A percentile compares a stretch with the other conserved stretches of the same genome.
phyloP scores from a whole-genome alignment of 2,329 filamentous ascomycete genomes.

The Gremmenia infestans region DNA sequence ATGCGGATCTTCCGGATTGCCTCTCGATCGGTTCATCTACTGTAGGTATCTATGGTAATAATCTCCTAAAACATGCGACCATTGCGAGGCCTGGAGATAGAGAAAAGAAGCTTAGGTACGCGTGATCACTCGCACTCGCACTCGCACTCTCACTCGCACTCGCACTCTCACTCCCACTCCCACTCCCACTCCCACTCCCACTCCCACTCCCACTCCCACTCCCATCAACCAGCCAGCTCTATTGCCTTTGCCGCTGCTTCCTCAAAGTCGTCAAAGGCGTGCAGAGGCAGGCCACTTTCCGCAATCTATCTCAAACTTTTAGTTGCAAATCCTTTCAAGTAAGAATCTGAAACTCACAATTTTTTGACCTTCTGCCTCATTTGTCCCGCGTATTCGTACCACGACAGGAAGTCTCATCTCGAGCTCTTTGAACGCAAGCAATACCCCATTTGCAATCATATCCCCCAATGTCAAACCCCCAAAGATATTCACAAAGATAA shows the following conservation, averaged over 20 bases:
- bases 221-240: slow-evolving; percentile 40
- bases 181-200: no score
- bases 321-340: background rate
- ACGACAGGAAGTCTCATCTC: slow-evolving; percentile 65
- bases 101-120: no score
- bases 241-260: slow-evolving; percentile 65
- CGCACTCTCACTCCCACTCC: no score
- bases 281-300: slow-evolving; percentile 61
- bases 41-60: no score
- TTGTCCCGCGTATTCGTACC: slow-evolving; percentile 71
- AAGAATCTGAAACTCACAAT: slow-evolving; percentile 41
- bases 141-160: no score
- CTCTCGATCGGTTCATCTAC: no score
- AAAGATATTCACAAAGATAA: slow-evolving; percentile 69
- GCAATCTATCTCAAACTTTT: slow-evolving; percentile 42
- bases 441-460: slow-evolving; percentile 74
- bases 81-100: no score
- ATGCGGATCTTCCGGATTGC: no score
- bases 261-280: slow-evolving; percentile 70
- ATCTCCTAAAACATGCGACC: no score
- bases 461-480: slow-evolving; percentile 59
- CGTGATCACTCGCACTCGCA: no score
- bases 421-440: slow-evolving; percentile 67
- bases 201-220: no score
- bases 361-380: slow-evolving; percentile 63